Evolutionary conservation across 2,329 filamentous ascomycete species (phyloP).

Genomic region (Alternaria incomplexa): DNA sequence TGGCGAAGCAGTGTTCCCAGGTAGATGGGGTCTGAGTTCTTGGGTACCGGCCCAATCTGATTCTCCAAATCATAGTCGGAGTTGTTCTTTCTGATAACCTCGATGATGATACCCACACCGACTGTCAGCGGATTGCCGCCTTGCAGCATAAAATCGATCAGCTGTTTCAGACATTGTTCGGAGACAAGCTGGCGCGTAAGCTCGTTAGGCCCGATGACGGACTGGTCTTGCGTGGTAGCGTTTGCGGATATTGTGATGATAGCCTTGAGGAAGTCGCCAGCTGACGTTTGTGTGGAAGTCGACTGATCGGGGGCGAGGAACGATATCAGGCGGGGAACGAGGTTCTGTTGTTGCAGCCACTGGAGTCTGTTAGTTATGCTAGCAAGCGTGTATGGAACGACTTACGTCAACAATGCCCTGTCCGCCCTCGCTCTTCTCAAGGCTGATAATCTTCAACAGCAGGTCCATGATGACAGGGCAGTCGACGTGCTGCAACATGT

Average conservation of each 20-base stretch:
- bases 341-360: slow-evolving; percentile 90
- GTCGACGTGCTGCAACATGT: slow-evolving; percentile 92
- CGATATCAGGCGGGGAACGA: slow-evolving; percentile 85
- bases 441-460: slow-evolving; percentile 91
- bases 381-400: slow-evolving; percentile 9
- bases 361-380: slow-evolving; percentile 46
- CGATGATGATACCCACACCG: slow-evolving; percentile 95
- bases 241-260: slow-evolving; percentile 99
- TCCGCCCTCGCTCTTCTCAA: slow-evolving; percentile 90
- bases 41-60: slow-evolving; percentile 76
- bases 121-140: slow-evolving; percentile 95
- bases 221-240: slow-evolving; percentile 95
- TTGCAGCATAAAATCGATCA: slow-evolving; percentile 90
- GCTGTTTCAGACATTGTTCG: slow-evolving; percentile 76
- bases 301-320: slow-evolving; percentile 85
- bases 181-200: slow-evolving; percentile 95
- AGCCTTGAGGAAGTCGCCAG: slow-evolving; percentile 96
- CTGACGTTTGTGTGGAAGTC: slow-evolving; percentile 92
- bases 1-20: slow-evolving; percentile 86
- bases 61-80: slow-evolving; percentile 97
- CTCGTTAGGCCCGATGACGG: slow-evolving; percentile 98
- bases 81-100: slow-evolving; percentile 99
- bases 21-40: slow-evolving; percentile 94
- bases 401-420: slow-evolving; percentile 91
- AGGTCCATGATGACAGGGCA: slow-evolving; percentile 99